These are phyloP conservation scores for Mycena leptocephala DNA, from an alignment of 768 basidiomycete genomes.

Conservation along the genomic window DNA sequence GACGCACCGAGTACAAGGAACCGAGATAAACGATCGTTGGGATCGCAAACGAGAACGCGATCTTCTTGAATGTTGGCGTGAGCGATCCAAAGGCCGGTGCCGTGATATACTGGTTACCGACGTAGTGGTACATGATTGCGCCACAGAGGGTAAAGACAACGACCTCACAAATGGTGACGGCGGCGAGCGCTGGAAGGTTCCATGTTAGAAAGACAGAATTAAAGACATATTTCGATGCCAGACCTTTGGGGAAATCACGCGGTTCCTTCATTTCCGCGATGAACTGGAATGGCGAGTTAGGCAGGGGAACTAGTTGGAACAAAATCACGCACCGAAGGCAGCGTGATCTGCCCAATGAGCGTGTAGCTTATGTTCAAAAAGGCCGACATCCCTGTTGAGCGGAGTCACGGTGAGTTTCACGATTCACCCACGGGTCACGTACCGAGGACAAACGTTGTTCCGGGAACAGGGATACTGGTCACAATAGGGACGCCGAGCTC, in stretches of 20 bases:
- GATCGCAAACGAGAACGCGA: constrained; percentile 63
- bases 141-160: constrained; percentile 57
- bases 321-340: constrained; percentile 43
- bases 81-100: constrained; percentile 62
- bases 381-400: constrained; percentile 61
- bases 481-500: constrained; percentile 60
- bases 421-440: constrained; percentile 33
- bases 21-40: constrained; percentile 65
- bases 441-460: constrained; percentile 58
- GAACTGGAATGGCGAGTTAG: constrained; percentile 47
- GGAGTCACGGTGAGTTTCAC: neutral
- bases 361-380: constrained; percentile 66
- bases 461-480: constrained; percentile 52
- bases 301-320: neutral
- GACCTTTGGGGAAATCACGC: constrained; percentile 63
- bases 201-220: too few relatives aligned
- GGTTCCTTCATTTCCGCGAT: constrained; percentile 67
- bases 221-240: too few relatives aligned
- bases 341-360: constrained; percentile 61
- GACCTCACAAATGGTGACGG: constrained; percentile 60
- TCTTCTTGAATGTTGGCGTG: constrained; percentile 54
- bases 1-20: constrained; percentile 54
- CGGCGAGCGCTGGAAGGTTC: constrained; percentile 64
- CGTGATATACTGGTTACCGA: constrained; percentile 60
- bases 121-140: constrained; percentile 60